These are phyloP conservation scores for Heritiera littoralis DNA, from an alignment of 345 rosid species.

Conservation along the genomic window DNA sequence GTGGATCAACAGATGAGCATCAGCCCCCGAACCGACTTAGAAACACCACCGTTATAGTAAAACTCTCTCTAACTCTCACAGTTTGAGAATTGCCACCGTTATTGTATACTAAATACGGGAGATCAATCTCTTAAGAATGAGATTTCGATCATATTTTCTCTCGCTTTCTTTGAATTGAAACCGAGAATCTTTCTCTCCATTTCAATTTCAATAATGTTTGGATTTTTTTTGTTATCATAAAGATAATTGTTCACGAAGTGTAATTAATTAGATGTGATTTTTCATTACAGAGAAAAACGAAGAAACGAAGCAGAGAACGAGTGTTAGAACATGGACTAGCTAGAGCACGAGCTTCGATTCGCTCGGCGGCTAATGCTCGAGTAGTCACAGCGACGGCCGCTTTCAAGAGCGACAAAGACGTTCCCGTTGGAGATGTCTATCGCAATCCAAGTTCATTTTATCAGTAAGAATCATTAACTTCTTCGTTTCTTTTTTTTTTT, in stretches of 20 bases:
- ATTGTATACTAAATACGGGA: not conserved
- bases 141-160: not conserved
- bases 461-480: slow-evolving; percentile 44
- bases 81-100: not conserved
- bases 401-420: slow-evolving; percentile 21
- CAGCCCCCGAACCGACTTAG: slow-evolving; percentile 12
- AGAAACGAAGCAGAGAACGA: slow-evolving; percentile 35
- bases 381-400: slow-evolving; percentile 27
- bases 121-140: not conserved
- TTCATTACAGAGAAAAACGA: slow-evolving; percentile 40
- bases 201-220: not conserved
- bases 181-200: not conserved
- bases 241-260: not conserved
- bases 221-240: not conserved
- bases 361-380: slow-evolving; percentile 38
- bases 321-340: slow-evolving; percentile 57
- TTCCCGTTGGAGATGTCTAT: slow-evolving; percentile 39
- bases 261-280: not conserved
- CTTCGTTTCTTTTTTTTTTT: not conserved
- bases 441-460: slow-evolving; percentile 58
- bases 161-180: not conserved
- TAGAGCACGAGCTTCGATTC: slow-evolving; percentile 66
- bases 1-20: slow-evolving; percentile 18
- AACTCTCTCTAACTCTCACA: not conserved
- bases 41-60: slow-evolving; percentile 27